phyloP scores from a whole-genome alignment of 1,284 basidiomycete genomes.

The Boletus austroedulis region DNA sequence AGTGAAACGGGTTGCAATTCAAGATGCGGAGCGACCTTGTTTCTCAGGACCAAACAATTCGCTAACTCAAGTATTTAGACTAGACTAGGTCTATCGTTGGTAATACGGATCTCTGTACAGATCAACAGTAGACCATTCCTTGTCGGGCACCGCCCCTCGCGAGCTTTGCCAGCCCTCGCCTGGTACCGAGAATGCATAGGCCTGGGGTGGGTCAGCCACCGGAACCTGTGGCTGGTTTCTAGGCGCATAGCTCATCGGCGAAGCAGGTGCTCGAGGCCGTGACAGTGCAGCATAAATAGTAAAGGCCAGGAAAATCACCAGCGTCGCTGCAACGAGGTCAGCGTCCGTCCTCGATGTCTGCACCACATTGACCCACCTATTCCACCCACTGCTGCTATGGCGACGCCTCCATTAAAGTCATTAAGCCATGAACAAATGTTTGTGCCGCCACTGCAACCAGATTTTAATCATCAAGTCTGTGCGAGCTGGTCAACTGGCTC shows the following conservation, averaged over 20 bases:
- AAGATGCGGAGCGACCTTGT: conserved; percentile 12
- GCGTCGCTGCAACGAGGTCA: conserved; percentile 7
- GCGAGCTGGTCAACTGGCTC: not conserved
- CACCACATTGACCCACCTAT: not conserved
- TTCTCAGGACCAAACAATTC: conserved; percentile 27
- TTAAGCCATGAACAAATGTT: conserved; percentile 15
- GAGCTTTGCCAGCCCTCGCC: not conserved
- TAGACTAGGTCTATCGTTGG: too few species aligned
- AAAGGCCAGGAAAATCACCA: conserved; percentile 7
- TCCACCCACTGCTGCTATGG: not conserved
- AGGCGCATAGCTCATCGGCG: conserved; percentile 2
- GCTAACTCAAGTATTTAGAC: too few species aligned
- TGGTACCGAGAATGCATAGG: conserved; percentile 9
- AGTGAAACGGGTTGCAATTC: conserved; percentile 9
- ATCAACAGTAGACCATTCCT: conserved; percentile 5
- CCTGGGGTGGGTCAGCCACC: not conserved
- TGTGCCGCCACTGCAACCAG: conserved; percentile 1
- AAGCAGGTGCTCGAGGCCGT: not conserved
- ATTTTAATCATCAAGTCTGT: not conserved
- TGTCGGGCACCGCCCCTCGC: not conserved
- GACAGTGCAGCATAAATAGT: not conserved
- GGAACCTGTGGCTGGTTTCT: not conserved
- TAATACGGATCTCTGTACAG: not conserved
- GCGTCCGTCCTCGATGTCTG: not conserved
- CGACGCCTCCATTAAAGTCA: not conserved